phyloP scores from a whole-genome alignment of 345 rosid genomes.

The Capsella bursapastoris region DNA sequence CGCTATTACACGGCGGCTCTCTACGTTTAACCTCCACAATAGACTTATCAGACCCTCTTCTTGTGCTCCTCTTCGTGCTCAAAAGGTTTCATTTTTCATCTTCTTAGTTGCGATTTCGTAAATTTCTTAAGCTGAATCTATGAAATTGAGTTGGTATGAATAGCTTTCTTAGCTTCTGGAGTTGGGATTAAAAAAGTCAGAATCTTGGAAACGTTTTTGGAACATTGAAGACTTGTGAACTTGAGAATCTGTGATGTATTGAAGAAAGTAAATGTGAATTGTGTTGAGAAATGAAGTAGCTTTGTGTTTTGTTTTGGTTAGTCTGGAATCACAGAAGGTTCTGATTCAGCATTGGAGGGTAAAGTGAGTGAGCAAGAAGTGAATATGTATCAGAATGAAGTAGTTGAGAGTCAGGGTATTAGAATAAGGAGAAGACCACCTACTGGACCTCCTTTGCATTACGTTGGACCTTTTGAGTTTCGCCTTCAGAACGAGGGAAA shows the following conservation, averaged over 20 bases:
- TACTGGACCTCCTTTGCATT: constrained; percentile 81
- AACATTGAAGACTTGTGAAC: background rate
- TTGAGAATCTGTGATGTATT: background rate
- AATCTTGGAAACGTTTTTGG: background rate
- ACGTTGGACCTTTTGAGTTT: constrained; percentile 91
- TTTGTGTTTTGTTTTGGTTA: constrained; percentile 38
- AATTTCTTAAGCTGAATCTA: background rate
- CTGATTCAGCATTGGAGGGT: constrained; percentile 47
- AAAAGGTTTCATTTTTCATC: constrained; percentile 46
- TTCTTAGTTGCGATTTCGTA: background rate
- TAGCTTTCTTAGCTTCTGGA: constrained; percentile 18
- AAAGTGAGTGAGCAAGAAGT: constrained; percentile 66
- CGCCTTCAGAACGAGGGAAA: constrained; percentile 79
- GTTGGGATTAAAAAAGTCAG: background rate
- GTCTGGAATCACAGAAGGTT: constrained; percentile 50
- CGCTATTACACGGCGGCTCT: constrained; percentile 30
- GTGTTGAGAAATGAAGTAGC: constrained; percentile 15
- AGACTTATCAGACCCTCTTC: constrained; percentile 35
- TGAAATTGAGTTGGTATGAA: background rate
- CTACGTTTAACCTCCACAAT: constrained; percentile 34
- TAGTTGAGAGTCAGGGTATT: constrained; percentile 83
- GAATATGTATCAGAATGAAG: constrained; percentile 67
- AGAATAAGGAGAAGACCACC: constrained; percentile 75
- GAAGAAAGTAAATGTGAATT: background rate
- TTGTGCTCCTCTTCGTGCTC: constrained; percentile 54